Evolutionary conservation across 495 filamentous ascomycete species (phyloP).

Genomic region (Lepraria neglecta): DNA sequence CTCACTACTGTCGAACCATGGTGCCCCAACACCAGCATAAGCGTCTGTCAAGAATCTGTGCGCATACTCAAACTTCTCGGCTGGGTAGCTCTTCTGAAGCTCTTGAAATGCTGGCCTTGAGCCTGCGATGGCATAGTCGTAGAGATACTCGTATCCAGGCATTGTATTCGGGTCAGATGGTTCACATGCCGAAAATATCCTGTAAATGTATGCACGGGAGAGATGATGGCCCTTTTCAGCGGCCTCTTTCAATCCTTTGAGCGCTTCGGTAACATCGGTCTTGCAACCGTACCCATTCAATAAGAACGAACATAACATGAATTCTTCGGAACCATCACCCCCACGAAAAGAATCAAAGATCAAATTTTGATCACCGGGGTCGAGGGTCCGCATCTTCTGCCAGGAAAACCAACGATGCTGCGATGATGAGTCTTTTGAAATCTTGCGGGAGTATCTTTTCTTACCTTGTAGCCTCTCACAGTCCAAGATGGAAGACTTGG

Average conservation of each 20-base stretch:
- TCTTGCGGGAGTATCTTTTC: background rate
- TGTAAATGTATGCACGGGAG: slow-evolving; percentile 12
- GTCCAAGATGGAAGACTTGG: slow-evolving; percentile 6
- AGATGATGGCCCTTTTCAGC: slow-evolving; percentile 4
- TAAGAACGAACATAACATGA: slow-evolving; percentile 13
- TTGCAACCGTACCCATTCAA: slow-evolving; percentile 21
- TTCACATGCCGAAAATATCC: slow-evolving; percentile 9
- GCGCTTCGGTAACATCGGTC: slow-evolving; percentile 1
- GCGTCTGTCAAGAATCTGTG: slow-evolving; percentile 2
- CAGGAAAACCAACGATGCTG: slow-evolving; percentile 19
- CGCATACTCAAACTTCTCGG: background rate
- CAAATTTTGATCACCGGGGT: slow-evolving; percentile 18
- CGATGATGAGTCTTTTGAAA: slow-evolving; percentile 1
- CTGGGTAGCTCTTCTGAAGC: background rate
- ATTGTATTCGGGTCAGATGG: background rate
- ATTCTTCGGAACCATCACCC: slow-evolving; percentile 3
- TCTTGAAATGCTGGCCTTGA: slow-evolving; percentile 13
- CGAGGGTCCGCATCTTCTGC: slow-evolving; percentile 15
- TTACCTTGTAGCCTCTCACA: slow-evolving; percentile 12
- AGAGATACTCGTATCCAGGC: slow-evolving; percentile 14
- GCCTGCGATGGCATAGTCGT: slow-evolving; percentile 14
- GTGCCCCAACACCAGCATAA: slow-evolving; percentile 12
- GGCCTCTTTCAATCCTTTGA: background rate
- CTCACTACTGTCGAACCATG: slow-evolving; percentile 9
- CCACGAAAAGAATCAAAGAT: slow-evolving; percentile 6